A percentile compares a stretch with the other conserved stretches of the same genome.
phyloP scores from a whole-genome alignment of 768 basidiomycete genomes.

The Leucogyrophana mollusca region DNA sequence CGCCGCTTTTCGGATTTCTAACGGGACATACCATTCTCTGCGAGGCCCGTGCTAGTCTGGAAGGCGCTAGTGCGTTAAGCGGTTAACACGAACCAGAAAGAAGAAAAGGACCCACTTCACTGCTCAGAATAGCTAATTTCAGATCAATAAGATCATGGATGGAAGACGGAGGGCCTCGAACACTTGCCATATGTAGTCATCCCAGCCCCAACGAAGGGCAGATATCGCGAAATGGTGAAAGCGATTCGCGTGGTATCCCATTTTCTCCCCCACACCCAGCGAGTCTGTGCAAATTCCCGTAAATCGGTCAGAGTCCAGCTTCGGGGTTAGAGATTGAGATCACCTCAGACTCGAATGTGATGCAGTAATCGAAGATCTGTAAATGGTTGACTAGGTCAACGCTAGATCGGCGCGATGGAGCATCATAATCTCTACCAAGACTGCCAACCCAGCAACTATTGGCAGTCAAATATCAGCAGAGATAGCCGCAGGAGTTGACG shows the following conservation, averaged over 20 bases:
- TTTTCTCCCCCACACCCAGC: constrained; percentile 14
- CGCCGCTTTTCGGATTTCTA: no score
- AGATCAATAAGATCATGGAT: background rate
- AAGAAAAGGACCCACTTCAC: background rate
- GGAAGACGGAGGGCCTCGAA: background rate
- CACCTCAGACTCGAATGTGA: constrained; percentile 2
- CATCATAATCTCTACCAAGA: no score
- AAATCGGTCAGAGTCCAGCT: background rate
- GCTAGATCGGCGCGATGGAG: no score
- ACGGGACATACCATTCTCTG: constrained; percentile 13
- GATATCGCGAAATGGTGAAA: constrained; percentile 18
- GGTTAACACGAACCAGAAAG: background rate
- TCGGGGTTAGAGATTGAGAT: background rate
- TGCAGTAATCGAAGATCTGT: constrained; percentile 1
- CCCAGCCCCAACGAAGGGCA: constrained; percentile 15
- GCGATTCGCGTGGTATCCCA: constrained; percentile 17
- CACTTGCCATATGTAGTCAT: constrained; percentile 9
- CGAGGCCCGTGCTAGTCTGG: background rate
- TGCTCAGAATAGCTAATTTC: background rate
- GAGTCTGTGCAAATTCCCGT: constrained; percentile 10
- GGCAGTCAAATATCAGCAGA: no score
- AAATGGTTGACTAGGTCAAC: no score
- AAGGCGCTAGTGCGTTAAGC: background rate
- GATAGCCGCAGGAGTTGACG: no score
- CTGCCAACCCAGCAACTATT: no score